Conservation (phyloP, 2,329 filamentous ascomycete genomes). For the Lachnellula suecica region DNA sequence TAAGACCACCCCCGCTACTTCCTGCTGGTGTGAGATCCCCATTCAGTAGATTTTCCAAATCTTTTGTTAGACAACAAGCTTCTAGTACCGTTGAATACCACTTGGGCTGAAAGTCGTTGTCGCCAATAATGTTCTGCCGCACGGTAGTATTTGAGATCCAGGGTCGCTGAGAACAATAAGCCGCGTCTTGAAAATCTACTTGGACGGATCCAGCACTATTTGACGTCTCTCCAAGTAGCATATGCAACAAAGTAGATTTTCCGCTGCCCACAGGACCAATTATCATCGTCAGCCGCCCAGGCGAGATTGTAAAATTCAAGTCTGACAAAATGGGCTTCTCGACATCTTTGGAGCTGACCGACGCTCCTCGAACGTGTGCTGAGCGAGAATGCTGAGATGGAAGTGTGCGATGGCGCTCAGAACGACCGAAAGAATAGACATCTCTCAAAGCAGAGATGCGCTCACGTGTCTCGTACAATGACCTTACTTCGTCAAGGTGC, state of each 20-base stretch:
- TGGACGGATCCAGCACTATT: slow-evolving; percentile 26
- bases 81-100: slow-evolving; percentile 67
- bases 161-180: slow-evolving; percentile 44
- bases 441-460: no score
- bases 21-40: slow-evolving; percentile 44
- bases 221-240: slow-evolving; percentile 30
- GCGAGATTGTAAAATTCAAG: slow-evolving; percentile 17
- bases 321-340: no score
- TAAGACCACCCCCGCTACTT: slow-evolving; percentile 34
- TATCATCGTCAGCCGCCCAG: slow-evolving; percentile 25
- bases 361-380: no score
- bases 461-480: no score
- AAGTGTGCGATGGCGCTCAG: no score
- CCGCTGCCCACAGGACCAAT: slow-evolving; percentile 34
- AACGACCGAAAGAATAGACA: no score
- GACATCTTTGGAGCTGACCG: no score
- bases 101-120: slow-evolving; percentile 42
- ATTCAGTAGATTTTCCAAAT: slow-evolving; percentile 61
- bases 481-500: no score
- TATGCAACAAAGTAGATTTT: slow-evolving; percentile 31
- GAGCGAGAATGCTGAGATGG: no score
- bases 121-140: slow-evolving; percentile 39
- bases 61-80: slow-evolving; percentile 61
- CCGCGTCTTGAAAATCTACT: slow-evolving; percentile 23
- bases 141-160: slow-evolving; percentile 46